Evolutionary conservation across 805 yeast genomes (phyloP).

Genomic region (Barnettozyma californica): DNA sequence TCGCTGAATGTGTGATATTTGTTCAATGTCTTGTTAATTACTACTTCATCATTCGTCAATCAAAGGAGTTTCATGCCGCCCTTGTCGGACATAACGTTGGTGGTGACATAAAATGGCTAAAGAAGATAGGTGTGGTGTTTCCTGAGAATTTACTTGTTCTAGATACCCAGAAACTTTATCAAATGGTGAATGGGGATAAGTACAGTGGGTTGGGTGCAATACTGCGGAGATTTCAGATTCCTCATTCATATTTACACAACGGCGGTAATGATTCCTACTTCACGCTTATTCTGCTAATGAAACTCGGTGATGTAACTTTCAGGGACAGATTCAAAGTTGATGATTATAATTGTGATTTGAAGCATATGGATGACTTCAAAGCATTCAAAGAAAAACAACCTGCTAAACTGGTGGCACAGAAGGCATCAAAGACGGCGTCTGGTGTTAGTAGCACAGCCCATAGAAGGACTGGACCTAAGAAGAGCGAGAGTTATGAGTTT

Average conservation of each 20-base stretch:
- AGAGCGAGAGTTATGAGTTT: background rate
- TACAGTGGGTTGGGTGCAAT: conserved; percentile 39
- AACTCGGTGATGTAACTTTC: conserved; percentile 35
- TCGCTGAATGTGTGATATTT: conserved; percentile 31
- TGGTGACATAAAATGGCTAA: conserved; percentile 48
- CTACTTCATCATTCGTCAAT: conserved; percentile 27
- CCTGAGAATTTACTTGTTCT: conserved; percentile 28
- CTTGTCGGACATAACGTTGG: conserved; percentile 52
- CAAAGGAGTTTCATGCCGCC: conserved; percentile 21
- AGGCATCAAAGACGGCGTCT: background rate
- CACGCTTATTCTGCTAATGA: conserved; percentile 44
- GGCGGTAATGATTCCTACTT: conserved; percentile 65
- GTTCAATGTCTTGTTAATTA: conserved; percentile 37
- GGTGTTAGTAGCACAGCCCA: background rate
- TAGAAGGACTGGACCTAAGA: background rate
- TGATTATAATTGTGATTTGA: background rate
- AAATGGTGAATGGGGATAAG: conserved; percentile 30
- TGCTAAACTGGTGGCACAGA: background rate
- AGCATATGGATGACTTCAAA: background rate
- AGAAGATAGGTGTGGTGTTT: conserved; percentile 37
- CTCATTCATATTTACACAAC: conserved; percentile 55
- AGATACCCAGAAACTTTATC: conserved; percentile 45
- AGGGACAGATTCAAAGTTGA: background rate
- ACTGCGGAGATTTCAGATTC: conserved; percentile 40
- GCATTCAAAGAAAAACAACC: background rate